Percentiles rank a stretch among this genome's conserved stretches.
Evolutionary conservation across 148 eudicot species (phyloP).

Genomic region (Gaultheria prostrata): DNA sequence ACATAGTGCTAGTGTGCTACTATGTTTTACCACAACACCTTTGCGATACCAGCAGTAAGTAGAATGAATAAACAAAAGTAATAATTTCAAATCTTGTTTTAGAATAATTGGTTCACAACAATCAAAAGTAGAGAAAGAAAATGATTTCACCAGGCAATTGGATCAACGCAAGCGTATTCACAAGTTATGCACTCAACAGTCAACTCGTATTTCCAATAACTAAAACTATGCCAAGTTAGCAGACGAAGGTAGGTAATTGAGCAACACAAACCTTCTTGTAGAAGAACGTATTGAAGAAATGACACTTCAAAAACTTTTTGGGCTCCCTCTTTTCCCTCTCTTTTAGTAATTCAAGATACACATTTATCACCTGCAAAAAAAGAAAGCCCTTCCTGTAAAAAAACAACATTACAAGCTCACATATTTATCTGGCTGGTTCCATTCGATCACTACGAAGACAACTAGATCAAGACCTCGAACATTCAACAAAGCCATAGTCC

Average conservation of each 20-base stretch:
- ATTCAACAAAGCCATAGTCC: neutral
- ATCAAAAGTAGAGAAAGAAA: neutral
- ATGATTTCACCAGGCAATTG: neutral
- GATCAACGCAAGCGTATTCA: neutral
- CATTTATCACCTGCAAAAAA: constrained; percentile 72
- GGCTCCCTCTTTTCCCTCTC: constrained; percentile 96
- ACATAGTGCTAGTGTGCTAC: neutral
- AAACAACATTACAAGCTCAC: constrained; percentile 17
- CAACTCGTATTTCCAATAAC: neutral
- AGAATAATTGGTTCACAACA: neutral
- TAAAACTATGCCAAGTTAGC: neutral
- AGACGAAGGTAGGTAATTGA: neutral
- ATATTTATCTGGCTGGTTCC: neutral
- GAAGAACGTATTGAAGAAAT: constrained; percentile 94
- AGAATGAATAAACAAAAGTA: neutral
- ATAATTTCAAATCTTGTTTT: neutral
- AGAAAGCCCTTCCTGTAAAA: constrained; percentile 10
- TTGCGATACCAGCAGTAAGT: neutral
- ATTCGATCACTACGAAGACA: neutral
- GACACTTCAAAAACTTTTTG: constrained; percentile 76
- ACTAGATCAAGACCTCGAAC: neutral
- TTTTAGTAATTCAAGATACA: constrained; percentile 80
- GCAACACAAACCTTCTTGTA: constrained; percentile 78
- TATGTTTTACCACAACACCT: neutral
- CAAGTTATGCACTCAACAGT: neutral